Evolutionary conservation across 495 filamentous ascomycete species (phyloP), one percentile per base, ranked within the genome.

Genomic region (Cryomyces antarcticus): DNA sequence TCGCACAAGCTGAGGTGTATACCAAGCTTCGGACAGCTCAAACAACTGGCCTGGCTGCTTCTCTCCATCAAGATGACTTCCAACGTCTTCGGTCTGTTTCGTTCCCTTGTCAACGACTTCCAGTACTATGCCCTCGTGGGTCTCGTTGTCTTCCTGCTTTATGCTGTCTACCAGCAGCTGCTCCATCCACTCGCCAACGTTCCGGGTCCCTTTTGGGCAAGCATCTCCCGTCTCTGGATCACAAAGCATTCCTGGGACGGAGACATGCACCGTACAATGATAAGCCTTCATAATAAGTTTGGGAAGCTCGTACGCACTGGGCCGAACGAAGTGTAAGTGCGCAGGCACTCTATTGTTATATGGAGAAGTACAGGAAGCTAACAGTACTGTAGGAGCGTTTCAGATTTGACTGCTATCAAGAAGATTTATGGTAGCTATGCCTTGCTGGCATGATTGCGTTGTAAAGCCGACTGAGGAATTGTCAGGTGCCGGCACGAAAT

Each of bases 331-430:
- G 48, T 57, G 33, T 36, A 36, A 36, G 9, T 10, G 3, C 9
- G 17, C 17, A 24, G 17, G 17, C 17, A 24, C 17, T 24, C 17
- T 24, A 24, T 24, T 24, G 17, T 24, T 24, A 2, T 24, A 24
- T 2, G 17, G 17, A 24, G 17, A 24, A 24, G 17, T 24, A 24
- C 17, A 2, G 17, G 17, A 24, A 9, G 12, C 33, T 3, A 10
- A 36, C 12, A 13, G 12, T 2, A 36, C 12, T 9, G 12, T 13
- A 36, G 33, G 38, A 56, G 50, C 41, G 47, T 56, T 3, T 38
- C 54, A 35, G 56, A 59, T 42, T 36, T 49, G 4, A 30, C 39
- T n/a, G 58, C 54, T 0, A 55, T 62, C 36, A 56, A 56, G 39
- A 45, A 39, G 12, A 61, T 59, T 10, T 59, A 61, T 41, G 54